A percentile compares a stretch with the other conserved stretches of the same genome.
Evolutionary conservation across 768 basidiomycete species (phyloP).

Genomic region (Lentinula sp.): DNA sequence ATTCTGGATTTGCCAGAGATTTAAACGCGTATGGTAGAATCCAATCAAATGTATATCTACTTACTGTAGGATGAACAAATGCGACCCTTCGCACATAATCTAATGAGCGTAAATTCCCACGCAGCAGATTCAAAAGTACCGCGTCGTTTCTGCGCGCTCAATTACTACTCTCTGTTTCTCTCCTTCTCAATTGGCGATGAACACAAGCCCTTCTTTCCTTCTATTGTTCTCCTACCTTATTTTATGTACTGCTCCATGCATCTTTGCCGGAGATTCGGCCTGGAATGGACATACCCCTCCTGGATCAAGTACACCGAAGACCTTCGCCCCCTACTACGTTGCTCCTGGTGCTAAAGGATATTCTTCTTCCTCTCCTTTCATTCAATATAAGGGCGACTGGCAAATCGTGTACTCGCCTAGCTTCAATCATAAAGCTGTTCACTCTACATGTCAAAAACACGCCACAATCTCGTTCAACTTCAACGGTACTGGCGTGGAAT

Average conservation of each 20-base stretch:
- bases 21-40: not conserved
- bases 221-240: not conserved
- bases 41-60: no score
- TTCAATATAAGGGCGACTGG: constrained; percentile 62
- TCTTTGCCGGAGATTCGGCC: constrained; percentile 32
- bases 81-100: no score
- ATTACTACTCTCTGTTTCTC: not conserved
- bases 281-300: constrained; percentile 65
- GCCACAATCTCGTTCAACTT: constrained; percentile 55
- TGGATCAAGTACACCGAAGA: constrained; percentile 34
- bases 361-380: constrained; percentile 61
- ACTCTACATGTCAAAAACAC: constrained; percentile 39
- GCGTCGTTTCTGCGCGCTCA: not conserved
- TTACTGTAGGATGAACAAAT: no score
- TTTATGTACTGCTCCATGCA: not conserved
- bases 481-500: constrained; percentile 71
- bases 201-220: not conserved
- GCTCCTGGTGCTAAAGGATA: constrained; percentile 68
- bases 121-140: no score
- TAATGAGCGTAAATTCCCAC: not conserved
- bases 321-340: constrained; percentile 68
- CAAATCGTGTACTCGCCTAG: constrained; percentile 41
- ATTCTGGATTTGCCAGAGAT: not conserved
- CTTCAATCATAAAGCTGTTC: constrained; percentile 45
- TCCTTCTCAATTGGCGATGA: not conserved